Evolutionary conservation across 441 rosid genomes (phyloP).

Genomic region (Erodium chrysanthum): DNA sequence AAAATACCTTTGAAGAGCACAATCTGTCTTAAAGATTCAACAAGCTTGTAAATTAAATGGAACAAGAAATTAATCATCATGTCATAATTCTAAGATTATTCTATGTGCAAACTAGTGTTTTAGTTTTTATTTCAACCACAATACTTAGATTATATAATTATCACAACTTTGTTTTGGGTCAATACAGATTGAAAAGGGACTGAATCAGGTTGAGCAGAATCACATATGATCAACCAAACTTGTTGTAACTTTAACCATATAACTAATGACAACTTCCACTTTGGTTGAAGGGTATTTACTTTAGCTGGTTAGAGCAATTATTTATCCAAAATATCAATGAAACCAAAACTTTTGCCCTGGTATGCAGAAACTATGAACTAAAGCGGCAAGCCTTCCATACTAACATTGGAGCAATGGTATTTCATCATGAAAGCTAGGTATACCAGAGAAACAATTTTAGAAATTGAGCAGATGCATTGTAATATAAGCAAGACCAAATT

Average conservation of each 20-base stretch:
- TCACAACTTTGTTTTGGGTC: background rate
- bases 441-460: background rate
- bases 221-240: background rate
- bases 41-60: background rate
- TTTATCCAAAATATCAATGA: background rate
- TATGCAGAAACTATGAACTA: conserved; percentile 1
- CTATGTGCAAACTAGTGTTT: background rate
- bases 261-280: no score
- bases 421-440: background rate
- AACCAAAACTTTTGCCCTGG: background rate
- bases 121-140: background rate
- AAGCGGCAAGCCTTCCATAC: background rate
- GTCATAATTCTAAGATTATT: background rate
- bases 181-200: background rate
- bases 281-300: no score
- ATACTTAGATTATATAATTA: background rate
- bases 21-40: background rate
- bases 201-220: background rate
- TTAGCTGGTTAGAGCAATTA: background rate
- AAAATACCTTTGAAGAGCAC: background rate
- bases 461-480: background rate
- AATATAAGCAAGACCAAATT: background rate
- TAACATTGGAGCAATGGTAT: background rate
- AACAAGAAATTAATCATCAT: background rate
- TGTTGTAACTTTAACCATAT: conserved; percentile 1